Evolutionary conservation across 179 eudicot genomes (phyloP).

Genomic region (Vitellaria paradoxa): DNA sequence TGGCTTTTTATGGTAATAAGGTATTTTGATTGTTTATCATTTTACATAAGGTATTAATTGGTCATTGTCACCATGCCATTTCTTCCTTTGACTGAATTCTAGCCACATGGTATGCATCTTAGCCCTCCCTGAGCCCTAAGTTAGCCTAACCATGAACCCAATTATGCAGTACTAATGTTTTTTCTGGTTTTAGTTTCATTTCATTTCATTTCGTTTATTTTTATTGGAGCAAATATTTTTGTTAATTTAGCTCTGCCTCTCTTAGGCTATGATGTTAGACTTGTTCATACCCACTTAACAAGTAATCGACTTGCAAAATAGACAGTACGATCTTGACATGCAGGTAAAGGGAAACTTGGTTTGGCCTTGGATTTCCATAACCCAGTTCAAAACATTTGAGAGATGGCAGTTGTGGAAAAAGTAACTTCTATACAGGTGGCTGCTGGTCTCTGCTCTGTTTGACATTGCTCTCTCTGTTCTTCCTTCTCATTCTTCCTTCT

Average conservation of each 20-base stretch:
- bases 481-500: background rate
- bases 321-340: background rate
- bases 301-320: background rate
- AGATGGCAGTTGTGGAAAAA: too few species aligned
- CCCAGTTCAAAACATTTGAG: too few species aligned
- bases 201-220: too few species aligned
- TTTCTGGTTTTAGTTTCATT: background rate
- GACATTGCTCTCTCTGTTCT: too few species aligned
- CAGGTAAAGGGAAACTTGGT: background rate
- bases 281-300: background rate
- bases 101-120: background rate
- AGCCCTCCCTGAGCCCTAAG: background rate
- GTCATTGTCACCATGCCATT: background rate
- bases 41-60: background rate
- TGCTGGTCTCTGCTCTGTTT: too few species aligned
- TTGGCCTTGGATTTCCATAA: background rate
- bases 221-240: too few species aligned
- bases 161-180: background rate
- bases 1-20: background rate
- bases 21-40: background rate
- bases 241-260: too few species aligned
- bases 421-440: too few species aligned
- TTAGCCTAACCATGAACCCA: background rate
- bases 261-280: too few species aligned
- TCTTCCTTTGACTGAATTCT: background rate